Percentiles rank a stretch among this genome's conserved stretches.
Conservation (phyloP, 129 eudicot species). For the Calendula officinalis region DNA sequence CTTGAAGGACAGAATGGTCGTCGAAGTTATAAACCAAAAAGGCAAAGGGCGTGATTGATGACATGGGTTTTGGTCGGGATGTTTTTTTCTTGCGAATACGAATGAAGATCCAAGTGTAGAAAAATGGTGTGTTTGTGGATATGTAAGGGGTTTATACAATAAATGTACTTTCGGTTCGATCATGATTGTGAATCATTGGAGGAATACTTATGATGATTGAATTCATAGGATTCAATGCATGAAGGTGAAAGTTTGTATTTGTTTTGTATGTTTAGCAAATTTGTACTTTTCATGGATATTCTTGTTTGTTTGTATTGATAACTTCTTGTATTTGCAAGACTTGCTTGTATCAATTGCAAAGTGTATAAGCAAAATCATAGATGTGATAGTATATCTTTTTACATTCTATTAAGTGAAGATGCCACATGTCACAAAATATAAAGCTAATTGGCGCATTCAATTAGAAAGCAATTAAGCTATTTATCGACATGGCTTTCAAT, state of each 20-base stretch:
- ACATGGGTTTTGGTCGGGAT: neutral
- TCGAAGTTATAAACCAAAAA: neutral
- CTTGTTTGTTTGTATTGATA: conserved; percentile 19
- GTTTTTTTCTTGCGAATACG: neutral
- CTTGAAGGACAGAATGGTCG: conserved; percentile 11
- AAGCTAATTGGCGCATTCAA: too few relatives aligned
- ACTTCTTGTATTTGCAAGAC: neutral
- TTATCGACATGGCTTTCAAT: too few relatives aligned
- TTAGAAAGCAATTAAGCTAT: too few relatives aligned
- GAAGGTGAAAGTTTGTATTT: conserved; percentile 23
- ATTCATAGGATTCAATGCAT: conserved; percentile 9
- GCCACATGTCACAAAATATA: too few relatives aligned
- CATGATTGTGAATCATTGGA: conserved; percentile 30
- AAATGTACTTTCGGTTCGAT: conserved; percentile 23
- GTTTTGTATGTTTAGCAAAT: conserved; percentile 1
- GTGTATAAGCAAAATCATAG: neutral
- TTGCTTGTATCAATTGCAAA: conserved; percentile 15
- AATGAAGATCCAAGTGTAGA: neutral
- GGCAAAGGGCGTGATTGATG: too few relatives aligned
- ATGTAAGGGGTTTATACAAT: conserved; percentile 11
- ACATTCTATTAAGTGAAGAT: too few relatives aligned
- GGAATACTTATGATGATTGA: conserved; percentile 33
- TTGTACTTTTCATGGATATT: conserved; percentile 6
- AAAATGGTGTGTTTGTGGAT: conserved; percentile 20
- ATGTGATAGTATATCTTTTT: neutral